phyloP scores from a whole-genome alignment of 2,329 filamentous ascomycete species.

The Eutypella sp. region DNA sequence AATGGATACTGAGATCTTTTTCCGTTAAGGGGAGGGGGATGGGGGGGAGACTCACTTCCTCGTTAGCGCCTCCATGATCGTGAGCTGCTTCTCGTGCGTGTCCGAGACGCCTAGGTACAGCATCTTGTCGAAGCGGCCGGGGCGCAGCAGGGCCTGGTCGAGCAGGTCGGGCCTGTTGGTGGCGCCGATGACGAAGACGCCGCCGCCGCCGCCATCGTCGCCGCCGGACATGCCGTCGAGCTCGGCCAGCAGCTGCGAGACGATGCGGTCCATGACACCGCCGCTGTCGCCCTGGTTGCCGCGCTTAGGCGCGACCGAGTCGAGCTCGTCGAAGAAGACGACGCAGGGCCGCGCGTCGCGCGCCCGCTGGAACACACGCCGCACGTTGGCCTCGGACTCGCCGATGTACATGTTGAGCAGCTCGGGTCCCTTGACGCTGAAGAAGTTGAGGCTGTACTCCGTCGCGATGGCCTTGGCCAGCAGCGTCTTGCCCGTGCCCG shows the following conservation, averaged over 20 bases:
- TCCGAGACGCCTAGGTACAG: slow-evolving; percentile 94
- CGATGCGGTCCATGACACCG: slow-evolving; percentile 97
- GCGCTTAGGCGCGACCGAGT: slow-evolving; percentile 91
- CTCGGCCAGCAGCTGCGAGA: slow-evolving; percentile 90
- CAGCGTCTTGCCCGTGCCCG: slow-evolving; percentile 88
- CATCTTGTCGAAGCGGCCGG: slow-evolving; percentile 97
- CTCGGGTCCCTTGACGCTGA: slow-evolving; percentile 88
- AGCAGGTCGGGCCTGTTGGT: slow-evolving; percentile 93
- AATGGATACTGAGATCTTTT: slow-evolving; percentile 2
- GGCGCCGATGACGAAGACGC: slow-evolving; percentile 94
- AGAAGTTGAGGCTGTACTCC: slow-evolving; percentile 91
- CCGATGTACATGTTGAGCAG: slow-evolving; percentile 95
- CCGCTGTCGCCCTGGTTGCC: slow-evolving; percentile 97
- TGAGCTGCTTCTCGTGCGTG: slow-evolving; percentile 93
- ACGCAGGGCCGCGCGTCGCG: slow-evolving; percentile 82
- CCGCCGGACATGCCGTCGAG: slow-evolving; percentile 96
- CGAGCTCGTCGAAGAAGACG: slow-evolving; percentile 90
- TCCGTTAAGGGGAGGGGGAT: neutral
- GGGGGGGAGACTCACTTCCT: slow-evolving; percentile 79
- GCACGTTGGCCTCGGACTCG: slow-evolving; percentile 87
- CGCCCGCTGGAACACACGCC: slow-evolving; percentile 81
- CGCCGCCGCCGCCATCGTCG: slow-evolving; percentile 71
- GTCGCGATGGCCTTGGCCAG: slow-evolving; percentile 90
- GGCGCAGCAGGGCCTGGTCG: slow-evolving; percentile 82
- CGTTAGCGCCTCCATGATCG: slow-evolving; percentile 88